Base-by-base conservation (phyloP, 371 early-diverging fungal species). In the Funneliformis caledonium region DNA sequence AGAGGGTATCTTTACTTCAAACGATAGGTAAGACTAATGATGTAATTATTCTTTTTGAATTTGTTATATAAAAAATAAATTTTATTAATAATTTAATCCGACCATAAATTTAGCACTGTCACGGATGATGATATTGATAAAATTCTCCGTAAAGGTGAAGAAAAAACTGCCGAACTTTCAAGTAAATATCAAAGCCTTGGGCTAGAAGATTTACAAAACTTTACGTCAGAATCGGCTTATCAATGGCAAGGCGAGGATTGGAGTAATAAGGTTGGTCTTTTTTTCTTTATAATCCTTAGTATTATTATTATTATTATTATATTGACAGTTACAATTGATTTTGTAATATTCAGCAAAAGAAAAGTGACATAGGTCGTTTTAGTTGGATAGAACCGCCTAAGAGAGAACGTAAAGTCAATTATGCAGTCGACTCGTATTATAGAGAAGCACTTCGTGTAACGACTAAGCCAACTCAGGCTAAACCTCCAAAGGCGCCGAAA, bases 161-260 rank as follows among this genome's bases (percentile, higher is more conserved):
- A 95, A 77, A 97, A 97, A 86, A 98, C 99, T 0, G 90, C 88
- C 8, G 94, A 96, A 84, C 87, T 99, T 67, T 95, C 96, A 81
- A 83, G 86, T 80, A 96, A 97, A 85, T 96, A 97, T 81, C 92
- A 93, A 59, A 92, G 93, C 77, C 91, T 96, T 84, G 95, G 95
- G 19, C 88, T 98, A 31, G 96, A 96, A 64, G 99, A 98, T 81
- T 88, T 97, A 65, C 93, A 93, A 82, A 94, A 93, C 75, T 96
- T 96, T 82, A 91, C 92, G 22, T 87, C 89, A 33, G 95, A 95
- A 75, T 88, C 89, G 73, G 93, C 94, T 10, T 97, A 97, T 85
- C 93, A 97, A 82, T 98, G 97, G 97, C 97, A 98, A 81, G 99
- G 99, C 6, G 95, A 98, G 81, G 96, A 98, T 86, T 97, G 94